Conservation (phyloP, 108 stramenopile species). For the Cyclotella sp. region DNA sequence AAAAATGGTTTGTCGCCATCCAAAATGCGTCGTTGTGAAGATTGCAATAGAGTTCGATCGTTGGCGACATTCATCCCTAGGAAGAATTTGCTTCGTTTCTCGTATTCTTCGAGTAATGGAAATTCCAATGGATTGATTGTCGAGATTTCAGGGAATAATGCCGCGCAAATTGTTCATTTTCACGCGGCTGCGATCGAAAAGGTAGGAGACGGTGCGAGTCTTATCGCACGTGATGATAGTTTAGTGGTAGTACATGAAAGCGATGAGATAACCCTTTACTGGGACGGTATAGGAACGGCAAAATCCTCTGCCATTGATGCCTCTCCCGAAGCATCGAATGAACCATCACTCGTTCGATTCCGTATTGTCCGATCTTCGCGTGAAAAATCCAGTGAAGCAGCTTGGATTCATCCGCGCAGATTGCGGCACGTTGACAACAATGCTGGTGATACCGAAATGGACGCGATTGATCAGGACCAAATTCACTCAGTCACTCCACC, state of each 20-base stretch:
- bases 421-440: not conserved
- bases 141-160: slow-evolving; percentile 14
- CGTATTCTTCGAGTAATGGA: not conserved
- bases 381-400: not conserved
- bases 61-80: slow-evolving; percentile 13
- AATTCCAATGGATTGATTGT: not conserved
- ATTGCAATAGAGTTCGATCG: slow-evolving; percentile 4
- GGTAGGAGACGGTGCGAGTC: not conserved
- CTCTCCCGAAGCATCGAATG: not conserved
- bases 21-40: not conserved
- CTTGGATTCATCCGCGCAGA: not conserved
- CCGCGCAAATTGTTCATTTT: slow-evolving; percentile 14
- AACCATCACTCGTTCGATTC: not conserved
- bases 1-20: not conserved
- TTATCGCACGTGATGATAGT: no score
- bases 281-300: not conserved
- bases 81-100: slow-evolving; percentile 12
- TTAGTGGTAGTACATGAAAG: not conserved
- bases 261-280: slow-evolving; percentile 8
- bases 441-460: not conserved
- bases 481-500: not conserved
- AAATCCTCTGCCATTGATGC: not conserved
- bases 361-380: not conserved
- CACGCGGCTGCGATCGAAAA: not conserved
- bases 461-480: not conserved